phyloP scores from a whole-genome alignment of 2,329 filamentous ascomycete species.

The Sporothrix dimorphospora region DNA sequence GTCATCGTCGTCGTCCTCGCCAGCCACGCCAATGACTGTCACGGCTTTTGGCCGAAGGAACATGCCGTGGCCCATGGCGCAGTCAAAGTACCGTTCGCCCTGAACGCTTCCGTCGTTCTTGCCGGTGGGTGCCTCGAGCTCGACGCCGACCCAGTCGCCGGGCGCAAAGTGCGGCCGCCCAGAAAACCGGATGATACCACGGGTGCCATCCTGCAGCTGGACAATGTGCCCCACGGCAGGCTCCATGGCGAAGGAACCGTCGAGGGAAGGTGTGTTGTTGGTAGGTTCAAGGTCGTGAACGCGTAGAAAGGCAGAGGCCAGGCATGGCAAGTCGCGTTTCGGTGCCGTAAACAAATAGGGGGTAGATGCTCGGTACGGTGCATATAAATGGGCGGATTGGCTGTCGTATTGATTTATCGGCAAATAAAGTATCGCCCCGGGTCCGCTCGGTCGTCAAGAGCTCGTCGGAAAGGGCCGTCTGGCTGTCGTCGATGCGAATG shows the following conservation, averaged over 20 bases:
- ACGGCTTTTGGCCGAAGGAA: slow-evolving; percentile 79
- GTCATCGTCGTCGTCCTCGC: slow-evolving; percentile 16
- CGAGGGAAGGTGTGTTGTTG: background rate
- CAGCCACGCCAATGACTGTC: slow-evolving; percentile 54
- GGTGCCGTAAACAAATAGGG: background rate
- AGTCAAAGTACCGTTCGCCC: slow-evolving; percentile 87
- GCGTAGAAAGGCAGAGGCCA: slow-evolving; percentile 1
- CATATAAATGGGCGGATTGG: background rate
- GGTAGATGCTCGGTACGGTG: background rate
- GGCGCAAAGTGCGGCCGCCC: slow-evolving; percentile 78
- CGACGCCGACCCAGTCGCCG: slow-evolving; percentile 88
- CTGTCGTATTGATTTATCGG: background rate
- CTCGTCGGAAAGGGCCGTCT: background rate
- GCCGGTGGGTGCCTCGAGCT: slow-evolving; percentile 77
- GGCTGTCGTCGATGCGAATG: slow-evolving; percentile 21
- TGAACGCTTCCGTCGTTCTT: slow-evolving; percentile 95
- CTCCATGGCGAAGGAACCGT: slow-evolving; percentile 46
- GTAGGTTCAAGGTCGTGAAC: slow-evolving; percentile 22
- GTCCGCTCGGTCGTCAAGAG: slow-evolving; percentile 4
- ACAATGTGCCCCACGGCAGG: slow-evolving; percentile 72
- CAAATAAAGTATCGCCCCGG: background rate
- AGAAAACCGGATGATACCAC: slow-evolving; percentile 77
- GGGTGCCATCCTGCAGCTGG: slow-evolving; percentile 76
- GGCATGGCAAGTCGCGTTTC: slow-evolving; percentile 22
- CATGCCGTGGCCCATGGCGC: slow-evolving; percentile 75